A percentile compares a stretch with the other conserved stretches of the same genome.
Evolutionary conservation across 1,284 basidiomycete species (phyloP).

Genomic region (Pterula multifida): DNA sequence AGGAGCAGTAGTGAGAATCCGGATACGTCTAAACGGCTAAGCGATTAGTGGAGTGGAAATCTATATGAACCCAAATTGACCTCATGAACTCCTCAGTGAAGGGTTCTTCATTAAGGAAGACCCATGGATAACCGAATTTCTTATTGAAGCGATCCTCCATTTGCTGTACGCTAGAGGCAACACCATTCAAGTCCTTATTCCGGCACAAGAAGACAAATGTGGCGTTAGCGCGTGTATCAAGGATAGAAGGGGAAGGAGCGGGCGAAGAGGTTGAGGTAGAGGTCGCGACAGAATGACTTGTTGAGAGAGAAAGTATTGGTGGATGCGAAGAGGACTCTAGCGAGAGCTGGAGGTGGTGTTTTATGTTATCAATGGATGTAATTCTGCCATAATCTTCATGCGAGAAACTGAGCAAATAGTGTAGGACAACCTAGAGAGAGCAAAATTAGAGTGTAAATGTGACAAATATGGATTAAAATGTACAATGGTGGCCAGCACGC

Average conservation of each 20-base stretch:
- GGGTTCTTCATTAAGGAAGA: slow-evolving; percentile 60
- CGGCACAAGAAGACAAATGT: slow-evolving; percentile 27
- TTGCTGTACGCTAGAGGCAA: slow-evolving; percentile 40
- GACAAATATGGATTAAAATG: background rate
- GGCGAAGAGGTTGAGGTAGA: background rate
- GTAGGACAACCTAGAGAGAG: slow-evolving; percentile 16
- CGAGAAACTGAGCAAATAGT: slow-evolving; percentile 24
- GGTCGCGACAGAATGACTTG: background rate
- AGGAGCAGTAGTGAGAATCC: slow-evolving; percentile 23
- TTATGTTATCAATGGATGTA: slow-evolving; percentile 11
- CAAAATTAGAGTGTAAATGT: background rate
- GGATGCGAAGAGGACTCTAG: background rate
- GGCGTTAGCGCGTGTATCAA: slow-evolving; percentile 21
- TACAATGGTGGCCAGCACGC: background rate
- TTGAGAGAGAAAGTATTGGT: slow-evolving; percentile 3
- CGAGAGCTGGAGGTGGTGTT: slow-evolving; percentile 7
- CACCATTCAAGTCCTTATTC: slow-evolving; percentile 37
- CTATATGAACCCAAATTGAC: slow-evolving; percentile 25
- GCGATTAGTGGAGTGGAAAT: background rate
- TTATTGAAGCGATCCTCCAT: slow-evolving; percentile 53
- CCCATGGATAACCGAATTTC: slow-evolving; percentile 57
- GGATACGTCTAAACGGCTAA: slow-evolving; percentile 12
- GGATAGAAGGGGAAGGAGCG: slow-evolving; percentile 5
- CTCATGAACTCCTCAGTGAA: slow-evolving; percentile 61
- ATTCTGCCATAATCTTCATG: slow-evolving; percentile 18